Percentiles rank a stretch among this genome's conserved stretches.
Conservation (phyloP, 2,329 filamentous ascomycete genomes). For the Diaporthe sp. region DNA sequence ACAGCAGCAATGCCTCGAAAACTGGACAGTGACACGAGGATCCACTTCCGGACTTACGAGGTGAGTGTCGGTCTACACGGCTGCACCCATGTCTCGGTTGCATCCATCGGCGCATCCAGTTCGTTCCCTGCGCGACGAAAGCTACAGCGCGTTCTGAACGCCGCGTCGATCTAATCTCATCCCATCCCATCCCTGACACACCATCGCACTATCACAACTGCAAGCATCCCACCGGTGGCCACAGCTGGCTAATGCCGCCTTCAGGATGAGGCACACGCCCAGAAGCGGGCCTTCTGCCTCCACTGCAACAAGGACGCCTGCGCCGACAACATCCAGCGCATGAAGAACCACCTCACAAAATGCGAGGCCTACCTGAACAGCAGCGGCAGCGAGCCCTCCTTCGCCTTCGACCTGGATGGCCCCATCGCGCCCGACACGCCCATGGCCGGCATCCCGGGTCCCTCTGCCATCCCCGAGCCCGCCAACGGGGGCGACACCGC, state of each 20-base stretch:
- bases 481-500: conserved; percentile 17
- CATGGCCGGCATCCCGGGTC: conserved; percentile 20
- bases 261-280: conserved; percentile 39
- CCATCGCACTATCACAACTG: neutral
- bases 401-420: conserved; percentile 35
- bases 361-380: conserved; percentile 38
- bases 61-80: conserved; percentile 15
- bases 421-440: conserved; percentile 32
- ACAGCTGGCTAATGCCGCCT: neutral
- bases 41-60: conserved; percentile 37
- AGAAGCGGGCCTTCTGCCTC: conserved; percentile 39
- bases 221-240: neutral
- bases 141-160: conserved; percentile 35
- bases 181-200: conserved; percentile 1
- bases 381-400: conserved; percentile 36
- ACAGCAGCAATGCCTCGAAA: conserved; percentile 36
- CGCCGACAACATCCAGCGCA: conserved; percentile 41
- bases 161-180: neutral
- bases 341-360: conserved; percentile 39
- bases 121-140: neutral
- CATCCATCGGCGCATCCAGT: neutral
- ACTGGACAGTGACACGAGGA: conserved; percentile 37
- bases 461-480: conserved; percentile 8
- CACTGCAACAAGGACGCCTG: conserved; percentile 41
- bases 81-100: neutral